Evolutionary conservation across 169 alveolate genomes (phyloP), one percentile per base, ranked within the genome.

Genomic region (Plasmodium inui): DNA sequence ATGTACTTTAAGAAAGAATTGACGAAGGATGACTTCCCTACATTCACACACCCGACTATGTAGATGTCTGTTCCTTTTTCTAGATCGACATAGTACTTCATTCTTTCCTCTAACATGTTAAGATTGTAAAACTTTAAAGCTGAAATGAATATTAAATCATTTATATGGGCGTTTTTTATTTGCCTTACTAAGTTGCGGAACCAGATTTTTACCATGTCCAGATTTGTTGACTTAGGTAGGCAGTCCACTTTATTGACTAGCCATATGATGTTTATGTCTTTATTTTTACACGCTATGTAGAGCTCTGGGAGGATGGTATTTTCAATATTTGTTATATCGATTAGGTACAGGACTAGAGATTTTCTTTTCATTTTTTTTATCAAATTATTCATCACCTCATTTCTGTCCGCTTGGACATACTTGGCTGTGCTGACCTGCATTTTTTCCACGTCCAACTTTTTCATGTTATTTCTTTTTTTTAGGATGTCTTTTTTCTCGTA

Each of bases 21-120:
- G 57, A 97, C 95, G 81, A 97, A 96, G 1, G 98, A 95, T 5
- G 98, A 97, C 92, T 97, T 97, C 3, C 98, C 98, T 37, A 96
- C 96, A 94, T 97, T 97, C 17, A 97, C 98, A 46, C 98, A 74
- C 3, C 98, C 98, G 37, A 96, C 97, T n/a, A 96, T 96, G 88
- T 96, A 96, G 37, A 96, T 96, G 82, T 82, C 91, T 67, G 96
- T 84, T 0, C 96, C 96, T 50, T 93, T 74, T 22, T 95, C 97
- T 32, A 89, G 39, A 28, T 81, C 94, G 14, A 96, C 71, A 79
- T 94, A 96, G 41, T 85, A 93, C 81, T 95, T 94, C 88, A 96
- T 74, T 22, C 98, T 82, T 70, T 85, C 94, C 71, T 96, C 98
- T 26, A 96, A 93, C 55, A 90, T 88, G 26, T 94, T 95, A 78